phyloP scores from a whole-genome alignment of 768 basidiomycete genomes.

The Suillus fuscotomentosus region DNA sequence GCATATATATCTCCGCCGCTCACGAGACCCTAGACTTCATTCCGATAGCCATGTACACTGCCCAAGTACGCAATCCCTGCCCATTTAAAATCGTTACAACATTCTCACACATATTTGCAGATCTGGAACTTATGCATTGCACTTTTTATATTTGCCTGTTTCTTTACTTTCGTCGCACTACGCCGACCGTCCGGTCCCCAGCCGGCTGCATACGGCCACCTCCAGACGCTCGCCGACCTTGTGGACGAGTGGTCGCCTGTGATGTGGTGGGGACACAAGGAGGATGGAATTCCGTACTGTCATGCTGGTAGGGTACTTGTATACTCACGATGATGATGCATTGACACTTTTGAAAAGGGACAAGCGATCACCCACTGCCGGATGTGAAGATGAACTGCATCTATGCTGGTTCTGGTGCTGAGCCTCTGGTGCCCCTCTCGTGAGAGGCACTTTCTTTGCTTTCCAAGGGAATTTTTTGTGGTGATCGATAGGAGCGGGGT shows the following conservation, averaged over 20 bases:
- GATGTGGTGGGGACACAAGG: constrained; percentile 34
- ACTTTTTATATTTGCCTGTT: constrained; percentile 18
- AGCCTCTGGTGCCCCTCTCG: background rate
- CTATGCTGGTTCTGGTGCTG: constrained; percentile 14
- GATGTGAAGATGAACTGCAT: constrained; percentile 18
- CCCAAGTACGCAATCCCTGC: constrained; percentile 18
- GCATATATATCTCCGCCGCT: no score
- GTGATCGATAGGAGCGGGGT: no score
- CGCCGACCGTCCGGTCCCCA: constrained; percentile 23
- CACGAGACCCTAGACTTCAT: no score
- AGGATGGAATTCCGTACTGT: background rate
- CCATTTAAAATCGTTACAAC: background rate
- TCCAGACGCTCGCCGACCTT: constrained; percentile 33
- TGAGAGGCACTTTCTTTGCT: background rate
- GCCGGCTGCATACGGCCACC: constrained; percentile 31
- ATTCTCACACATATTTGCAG: constrained; percentile 7
- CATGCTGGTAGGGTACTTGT: constrained; percentile 18
- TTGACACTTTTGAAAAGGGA: background rate
- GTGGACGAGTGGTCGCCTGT: constrained; percentile 33
- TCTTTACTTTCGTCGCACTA: constrained; percentile 15
- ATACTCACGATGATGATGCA: background rate
- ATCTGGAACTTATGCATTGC: constrained; percentile 24
- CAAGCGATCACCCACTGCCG: constrained; percentile 15
- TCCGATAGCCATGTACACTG: constrained; percentile 15
- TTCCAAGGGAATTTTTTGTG: no score